A percentile compares a stretch with the other conserved stretches of the same genome.
These are phyloP conservation scores for Calycina herbarum DNA, from an alignment of 2,329 filamentous ascomycete genomes.

Conservation along the genomic window DNA sequence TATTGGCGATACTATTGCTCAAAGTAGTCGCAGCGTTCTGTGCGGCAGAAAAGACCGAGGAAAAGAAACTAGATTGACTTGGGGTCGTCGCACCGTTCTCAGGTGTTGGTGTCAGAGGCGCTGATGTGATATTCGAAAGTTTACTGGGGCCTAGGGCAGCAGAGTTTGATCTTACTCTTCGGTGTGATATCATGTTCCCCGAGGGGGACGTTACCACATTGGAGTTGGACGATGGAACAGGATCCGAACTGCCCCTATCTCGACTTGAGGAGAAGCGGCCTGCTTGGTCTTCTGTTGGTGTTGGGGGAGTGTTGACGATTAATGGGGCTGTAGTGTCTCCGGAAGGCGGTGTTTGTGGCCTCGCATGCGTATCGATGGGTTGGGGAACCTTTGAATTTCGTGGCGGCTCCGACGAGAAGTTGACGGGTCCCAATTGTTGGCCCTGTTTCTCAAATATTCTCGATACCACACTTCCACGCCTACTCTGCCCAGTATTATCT, in stretches of 20 bases:
- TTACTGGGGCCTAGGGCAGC: conserved; percentile 68
- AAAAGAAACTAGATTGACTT: conserved; percentile 78
- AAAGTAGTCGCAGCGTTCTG: conserved; percentile 84
- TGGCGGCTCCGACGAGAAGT: conserved; percentile 34
- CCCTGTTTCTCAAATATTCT: conserved; percentile 35
- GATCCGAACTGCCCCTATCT: conserved; percentile 32
- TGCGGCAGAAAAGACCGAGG: conserved; percentile 86
- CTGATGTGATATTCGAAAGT: conserved; percentile 72
- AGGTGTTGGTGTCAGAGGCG: conserved; percentile 72
- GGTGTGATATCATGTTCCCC: conserved; percentile 74
- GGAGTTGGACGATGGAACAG: conserved; percentile 34
- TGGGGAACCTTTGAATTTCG: conserved; percentile 27
- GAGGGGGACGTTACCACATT: conserved; percentile 62
- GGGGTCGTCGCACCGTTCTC: conserved; percentile 58
- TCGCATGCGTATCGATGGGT: conserved; percentile 32
- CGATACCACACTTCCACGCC: conserved; percentile 34
- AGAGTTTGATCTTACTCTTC: conserved; percentile 58
- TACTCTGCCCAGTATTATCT: conserved; percentile 25
- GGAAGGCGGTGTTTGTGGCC: conserved; percentile 35
- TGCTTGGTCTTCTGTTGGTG: conserved; percentile 51
- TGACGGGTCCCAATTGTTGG: conserved; percentile 22
- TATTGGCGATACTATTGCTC: conserved; percentile 72
- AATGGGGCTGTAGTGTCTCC: conserved; percentile 43
- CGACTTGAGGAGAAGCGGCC: conserved; percentile 31
- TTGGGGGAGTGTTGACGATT: conserved; percentile 68